Evolutionary conservation across 257 asterid genomes (phyloP), one percentile per base, ranked within the genome.

Genomic region (Solanum chmielewskii): DNA sequence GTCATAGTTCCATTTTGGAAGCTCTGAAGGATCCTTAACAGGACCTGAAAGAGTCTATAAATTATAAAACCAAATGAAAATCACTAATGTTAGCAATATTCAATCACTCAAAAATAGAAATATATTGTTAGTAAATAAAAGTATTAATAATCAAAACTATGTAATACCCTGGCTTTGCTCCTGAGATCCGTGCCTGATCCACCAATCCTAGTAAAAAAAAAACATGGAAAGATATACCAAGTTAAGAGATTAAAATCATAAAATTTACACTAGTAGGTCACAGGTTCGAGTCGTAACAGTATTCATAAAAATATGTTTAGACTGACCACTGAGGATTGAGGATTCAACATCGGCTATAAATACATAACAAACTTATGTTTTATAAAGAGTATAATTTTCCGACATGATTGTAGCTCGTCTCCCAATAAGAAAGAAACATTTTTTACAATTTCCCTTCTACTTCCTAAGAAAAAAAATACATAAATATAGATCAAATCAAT

Each of bases 1-100:
- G 83, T 97, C 99, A 73, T 94, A 97, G 90, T 97, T 97, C 99
- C 99, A 97, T 88, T 94, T 97, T 10, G 98, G 99, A 85, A 97
- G 98, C 94, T 95, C 97, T 13, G 99, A 96, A 73, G 99, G 99
- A 90, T 95, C 95, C 77, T 93, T 89, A 64, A 95, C 97, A 47
- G 97, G 99, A 93, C 93, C 93, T 31, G 95, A 83, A 74, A 97
- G 73, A 39, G 99, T 95, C 99, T 97, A 91, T 73, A 87, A 74
- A 56, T 84, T n/a, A 85, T 29, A 90, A 88, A 42, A 37, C 1
- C 73, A 87, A 18, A 69, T 3, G 0, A 29, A 25, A 29, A 7
- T 25, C 29, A 80, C 66, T 5, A 80, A 80, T 29, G 84, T 44
- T 45, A 2, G 83, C 42, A 5, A 45, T 80, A 16, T 80, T 80